These are phyloP conservation scores for Microthlaspi erraticum DNA, from an alignment of 345 rosid genomes.

Conservation along the genomic window DNA sequence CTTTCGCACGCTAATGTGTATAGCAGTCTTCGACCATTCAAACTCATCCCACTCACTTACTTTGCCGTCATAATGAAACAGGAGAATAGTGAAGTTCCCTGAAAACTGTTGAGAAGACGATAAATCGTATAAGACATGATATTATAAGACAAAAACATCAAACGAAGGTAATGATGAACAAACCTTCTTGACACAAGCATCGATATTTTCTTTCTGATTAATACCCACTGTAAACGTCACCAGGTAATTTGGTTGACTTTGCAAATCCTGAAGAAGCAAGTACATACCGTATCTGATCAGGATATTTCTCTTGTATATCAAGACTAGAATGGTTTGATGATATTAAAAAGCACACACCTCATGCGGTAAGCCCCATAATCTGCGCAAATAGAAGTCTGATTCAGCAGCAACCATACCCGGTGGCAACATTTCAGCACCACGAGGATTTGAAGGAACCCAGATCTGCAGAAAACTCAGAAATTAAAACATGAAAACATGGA, in stretches of 20 bases:
- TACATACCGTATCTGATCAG: neutral
- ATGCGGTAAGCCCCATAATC: conserved; percentile 91
- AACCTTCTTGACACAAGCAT: conserved; percentile 95
- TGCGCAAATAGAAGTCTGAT: conserved; percentile 78
- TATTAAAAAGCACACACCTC: conserved; percentile 59
- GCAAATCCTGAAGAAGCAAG: conserved; percentile 70
- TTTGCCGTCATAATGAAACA: conserved; percentile 93
- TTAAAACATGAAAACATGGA: conserved; percentile 38
- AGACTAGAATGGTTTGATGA: conserved; percentile 6
- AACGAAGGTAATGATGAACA: conserved; percentile 19
- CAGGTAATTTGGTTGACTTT: conserved; percentile 69
- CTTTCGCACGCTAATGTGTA: conserved; percentile 82
- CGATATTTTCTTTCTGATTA: conserved; percentile 71
- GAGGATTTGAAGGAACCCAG: conserved; percentile 96
- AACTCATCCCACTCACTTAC: conserved; percentile 95
- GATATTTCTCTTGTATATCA: conserved; percentile 13
- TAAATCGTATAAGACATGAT: conserved; percentile 26
- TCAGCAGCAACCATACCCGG: conserved; percentile 84
- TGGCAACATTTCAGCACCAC: conserved; percentile 91
- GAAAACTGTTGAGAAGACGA: conserved; percentile 69
- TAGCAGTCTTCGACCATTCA: conserved; percentile 96
- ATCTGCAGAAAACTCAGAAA: conserved; percentile 58
- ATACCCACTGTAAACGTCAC: conserved; percentile 92
- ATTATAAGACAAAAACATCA: conserved; percentile 9
- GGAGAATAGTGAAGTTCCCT: conserved; percentile 78